A percentile compares a stretch with the other conserved stretches of the same genome.
Evolutionary conservation across 345 rosid genomes (phyloP).

Genomic region (Psidium guajava): DNA sequence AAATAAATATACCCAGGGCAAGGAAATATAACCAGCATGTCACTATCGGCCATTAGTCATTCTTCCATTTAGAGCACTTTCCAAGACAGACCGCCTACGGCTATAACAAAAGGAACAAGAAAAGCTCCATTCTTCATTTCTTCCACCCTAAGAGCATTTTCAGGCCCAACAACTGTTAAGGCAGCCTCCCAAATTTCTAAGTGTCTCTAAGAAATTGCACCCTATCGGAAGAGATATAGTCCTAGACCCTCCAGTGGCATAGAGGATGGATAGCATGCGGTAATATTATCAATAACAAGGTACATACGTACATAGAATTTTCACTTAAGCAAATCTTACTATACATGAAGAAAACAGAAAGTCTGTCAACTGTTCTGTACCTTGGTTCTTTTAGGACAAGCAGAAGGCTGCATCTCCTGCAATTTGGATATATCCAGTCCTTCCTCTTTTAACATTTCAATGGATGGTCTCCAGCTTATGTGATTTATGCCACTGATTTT

Average conservation of each 20-base stretch:
- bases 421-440: constrained; percentile 46
- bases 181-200: background rate
- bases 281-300: background rate
- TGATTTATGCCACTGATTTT: constrained; percentile 47
- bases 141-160: background rate
- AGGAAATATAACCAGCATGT: background rate
- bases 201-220: background rate
- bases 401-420: constrained; percentile 29
- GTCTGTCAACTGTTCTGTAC: constrained; percentile 13
- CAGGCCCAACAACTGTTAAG: background rate
- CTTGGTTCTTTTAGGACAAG: constrained; percentile 53
- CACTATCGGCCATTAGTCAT: background rate
- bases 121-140: background rate
- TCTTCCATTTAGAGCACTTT: background rate
- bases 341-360: background rate
- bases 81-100: background rate
- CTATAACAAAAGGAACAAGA: background rate
- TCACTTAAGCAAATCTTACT: background rate
- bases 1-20: background rate
- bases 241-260: background rate
- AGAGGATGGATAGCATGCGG: background rate
- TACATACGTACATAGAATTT: background rate
- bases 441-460: constrained; percentile 88
- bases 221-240: background rate
- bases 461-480: constrained; percentile 78